phyloP scores from a whole-genome alignment of 176 grass and related monocot species.

The Phoenix roebelenii region DNA sequence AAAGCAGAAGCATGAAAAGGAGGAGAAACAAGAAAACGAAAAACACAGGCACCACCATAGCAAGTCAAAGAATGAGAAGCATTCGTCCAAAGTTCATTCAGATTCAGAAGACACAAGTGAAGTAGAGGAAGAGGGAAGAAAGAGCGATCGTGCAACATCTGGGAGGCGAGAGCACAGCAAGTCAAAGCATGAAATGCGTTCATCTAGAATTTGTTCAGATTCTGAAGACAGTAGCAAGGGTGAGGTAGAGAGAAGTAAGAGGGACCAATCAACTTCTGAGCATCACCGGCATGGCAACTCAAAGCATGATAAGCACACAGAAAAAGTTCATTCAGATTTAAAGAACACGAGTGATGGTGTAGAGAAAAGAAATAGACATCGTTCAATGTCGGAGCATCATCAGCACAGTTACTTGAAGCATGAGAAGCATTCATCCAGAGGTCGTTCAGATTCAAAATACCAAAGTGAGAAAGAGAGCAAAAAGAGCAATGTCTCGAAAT shows the following conservation, averaged over 20 bases:
- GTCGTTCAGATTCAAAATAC: conserved; percentile 28
- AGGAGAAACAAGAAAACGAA: conserved; percentile 51
- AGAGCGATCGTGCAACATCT: conserved; percentile 14
- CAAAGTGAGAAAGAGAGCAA: conserved; percentile 6
- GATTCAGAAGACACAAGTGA: conserved; percentile 50
- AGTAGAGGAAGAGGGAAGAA: conserved; percentile 34
- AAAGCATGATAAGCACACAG: conserved; percentile 25
- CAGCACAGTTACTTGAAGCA: neutral
- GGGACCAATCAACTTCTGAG: neutral
- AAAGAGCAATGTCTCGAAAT: conserved; percentile 20
- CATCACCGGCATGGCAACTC: neutral
- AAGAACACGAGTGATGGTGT: conserved; percentile 17
- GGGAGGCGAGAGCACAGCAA: conserved; percentile 31
- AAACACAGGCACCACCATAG: conserved; percentile 46
- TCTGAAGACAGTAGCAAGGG: conserved; percentile 7
- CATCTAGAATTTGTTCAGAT: conserved; percentile 27
- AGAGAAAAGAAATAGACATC: conserved; percentile 36
- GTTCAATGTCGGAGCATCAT: conserved; percentile 14
- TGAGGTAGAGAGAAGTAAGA: conserved; percentile 3
- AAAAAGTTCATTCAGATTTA: conserved; percentile 16
- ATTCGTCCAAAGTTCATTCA: conserved; percentile 24
- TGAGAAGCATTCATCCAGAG: neutral
- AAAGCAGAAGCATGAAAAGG: conserved; percentile 48
- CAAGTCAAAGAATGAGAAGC: conserved; percentile 51
- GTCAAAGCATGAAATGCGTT: conserved; percentile 43